Base-by-base conservation (phyloP, 2,329 filamentous ascomycete genomes). In the Stagonosporopsis tanaceti region DNA sequence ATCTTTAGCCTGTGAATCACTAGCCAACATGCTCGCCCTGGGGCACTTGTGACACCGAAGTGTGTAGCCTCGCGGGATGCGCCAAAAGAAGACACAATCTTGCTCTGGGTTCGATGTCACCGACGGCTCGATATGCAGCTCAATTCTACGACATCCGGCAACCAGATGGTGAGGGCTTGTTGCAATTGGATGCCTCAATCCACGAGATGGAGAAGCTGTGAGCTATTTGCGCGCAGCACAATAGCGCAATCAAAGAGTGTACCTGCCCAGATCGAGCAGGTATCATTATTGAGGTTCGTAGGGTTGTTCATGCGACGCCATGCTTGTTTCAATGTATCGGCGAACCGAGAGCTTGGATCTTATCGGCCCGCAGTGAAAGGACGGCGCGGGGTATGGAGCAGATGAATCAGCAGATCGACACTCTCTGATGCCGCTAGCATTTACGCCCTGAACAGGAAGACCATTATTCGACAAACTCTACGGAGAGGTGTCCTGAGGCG, bases 301-400 rank as follows among this genome's bases (percentile, higher is more conserved):
- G 50, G 41, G 46, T 41, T 30, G 57, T 48, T 24, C 47, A 59
- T 42, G 38, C 47, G 45, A 34, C 12, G 47, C 28, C 27, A 44
- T 45, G 22, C 48, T 52, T 44, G 44, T 45, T 34, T 38, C 35
- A 34, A 35, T 20, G n/a, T n/a, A 22, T 58, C 50, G 50, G 46
- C 44, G 48, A 62, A 53, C 55, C 63, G 60, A 47, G 39, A 34
- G 48, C 46, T 39, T 61, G 60, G 53, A 48, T 38, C 46, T 53
- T 53, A 54, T 61, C 58, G 60, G 60, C 39, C 58, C 51, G 59
- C 44, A 34, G 39, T 41, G 38, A 54, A 54, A 51, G 58, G 47
- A 46, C 50, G 46, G 38, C 63, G 66, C 59, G 66, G 65, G 66
- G 65, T 59, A 59, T 51, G 41, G 44, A 52, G 39, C 42, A 39